phyloP scores from a whole-genome alignment of 768 basidiomycete species.

The Scleroderma bovista region DNA sequence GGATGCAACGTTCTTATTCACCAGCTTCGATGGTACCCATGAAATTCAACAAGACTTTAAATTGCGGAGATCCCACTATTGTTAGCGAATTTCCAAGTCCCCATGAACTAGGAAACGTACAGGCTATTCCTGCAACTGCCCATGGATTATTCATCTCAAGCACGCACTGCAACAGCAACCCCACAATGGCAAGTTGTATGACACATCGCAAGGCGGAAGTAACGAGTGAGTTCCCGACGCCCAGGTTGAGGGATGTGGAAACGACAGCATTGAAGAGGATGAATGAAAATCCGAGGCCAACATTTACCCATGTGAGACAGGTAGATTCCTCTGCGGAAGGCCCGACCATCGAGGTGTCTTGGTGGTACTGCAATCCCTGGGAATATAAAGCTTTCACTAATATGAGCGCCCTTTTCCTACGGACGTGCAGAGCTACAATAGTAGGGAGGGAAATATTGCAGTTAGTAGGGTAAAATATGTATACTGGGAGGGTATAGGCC shows the following conservation, averaged over 20 bases:
- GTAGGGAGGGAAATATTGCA: too few relatives aligned
- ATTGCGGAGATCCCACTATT: too few relatives aligned
- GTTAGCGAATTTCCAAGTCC: not conserved
- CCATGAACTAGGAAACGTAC: slow-evolving; percentile 38
- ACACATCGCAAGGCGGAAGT: slow-evolving; percentile 71
- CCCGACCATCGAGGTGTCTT: slow-evolving; percentile 25
- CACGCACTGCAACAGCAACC: slow-evolving; percentile 60
- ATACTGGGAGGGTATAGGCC: not conserved
- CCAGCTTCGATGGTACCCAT: slow-evolving; percentile 52
- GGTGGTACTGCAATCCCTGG: too few relatives aligned
- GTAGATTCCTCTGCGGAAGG: slow-evolving; percentile 12
- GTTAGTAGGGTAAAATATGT: too few relatives aligned
- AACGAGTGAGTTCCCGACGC: slow-evolving; percentile 61
- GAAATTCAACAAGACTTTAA: slow-evolving; percentile 44
- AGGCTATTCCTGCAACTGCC: slow-evolving; percentile 67
- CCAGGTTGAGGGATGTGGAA: slow-evolving; percentile 61
- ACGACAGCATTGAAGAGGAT: slow-evolving; percentile 66
- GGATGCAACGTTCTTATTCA: slow-evolving; percentile 22
- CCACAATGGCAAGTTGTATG: slow-evolving; percentile 72
- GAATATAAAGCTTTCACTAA: too few relatives aligned
- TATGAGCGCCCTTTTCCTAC: too few relatives aligned
- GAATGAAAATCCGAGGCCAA: slow-evolving; percentile 69
- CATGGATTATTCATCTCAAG: slow-evolving; percentile 73
- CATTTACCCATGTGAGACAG: slow-evolving; percentile 64
- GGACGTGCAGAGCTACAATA: too few relatives aligned